These are phyloP conservation scores for Pilatotrama ljubarskyi DNA, from an alignment of 768 basidiomycete genomes.

Conservation along the genomic window DNA sequence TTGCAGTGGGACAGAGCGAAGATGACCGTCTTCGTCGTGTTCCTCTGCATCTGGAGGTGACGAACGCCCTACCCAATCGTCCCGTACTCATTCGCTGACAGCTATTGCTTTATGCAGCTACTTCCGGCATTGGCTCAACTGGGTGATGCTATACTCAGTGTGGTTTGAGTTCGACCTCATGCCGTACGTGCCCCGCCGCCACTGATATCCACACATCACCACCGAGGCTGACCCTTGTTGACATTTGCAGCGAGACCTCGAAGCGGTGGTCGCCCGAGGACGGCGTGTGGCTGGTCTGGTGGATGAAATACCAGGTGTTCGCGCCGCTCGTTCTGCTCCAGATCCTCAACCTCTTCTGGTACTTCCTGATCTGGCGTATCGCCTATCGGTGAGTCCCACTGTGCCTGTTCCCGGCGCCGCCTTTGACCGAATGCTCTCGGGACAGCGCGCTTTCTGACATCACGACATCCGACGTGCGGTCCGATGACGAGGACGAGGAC, in stretches of 20 bases:
- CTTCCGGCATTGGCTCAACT: constrained; percentile 90
- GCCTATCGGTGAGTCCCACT: constrained; percentile 58
- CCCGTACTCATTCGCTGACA: neutral
- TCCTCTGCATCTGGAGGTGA: constrained; percentile 80
- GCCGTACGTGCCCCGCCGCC: constrained; percentile 54
- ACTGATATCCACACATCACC: neutral
- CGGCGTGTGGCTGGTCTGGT: constrained; percentile 70
- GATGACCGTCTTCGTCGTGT: constrained; percentile 57
- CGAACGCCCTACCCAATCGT: neutral
- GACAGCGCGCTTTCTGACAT: constrained; percentile 53
- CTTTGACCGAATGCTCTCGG: neutral
- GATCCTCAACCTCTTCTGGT: constrained; percentile 92
- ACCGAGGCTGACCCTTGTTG: neutral
- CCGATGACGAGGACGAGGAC: constrained; percentile 71
- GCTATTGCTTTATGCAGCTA: constrained; percentile 54
- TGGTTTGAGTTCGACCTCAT: constrained; percentile 75
- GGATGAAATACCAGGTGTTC: constrained; percentile 87
- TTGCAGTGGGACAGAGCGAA: constrained; percentile 68
- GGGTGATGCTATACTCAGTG: constrained; percentile 85
- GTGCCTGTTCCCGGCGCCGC: neutral
- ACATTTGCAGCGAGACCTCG: constrained; percentile 45
- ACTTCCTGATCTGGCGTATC: constrained; percentile 79
- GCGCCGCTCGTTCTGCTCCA: constrained; percentile 73
- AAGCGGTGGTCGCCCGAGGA: constrained; percentile 59
- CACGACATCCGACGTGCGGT: constrained; percentile 68